Conservation (phyloP, 805 yeast species). For the Cephaloascus fragrans region DNA sequence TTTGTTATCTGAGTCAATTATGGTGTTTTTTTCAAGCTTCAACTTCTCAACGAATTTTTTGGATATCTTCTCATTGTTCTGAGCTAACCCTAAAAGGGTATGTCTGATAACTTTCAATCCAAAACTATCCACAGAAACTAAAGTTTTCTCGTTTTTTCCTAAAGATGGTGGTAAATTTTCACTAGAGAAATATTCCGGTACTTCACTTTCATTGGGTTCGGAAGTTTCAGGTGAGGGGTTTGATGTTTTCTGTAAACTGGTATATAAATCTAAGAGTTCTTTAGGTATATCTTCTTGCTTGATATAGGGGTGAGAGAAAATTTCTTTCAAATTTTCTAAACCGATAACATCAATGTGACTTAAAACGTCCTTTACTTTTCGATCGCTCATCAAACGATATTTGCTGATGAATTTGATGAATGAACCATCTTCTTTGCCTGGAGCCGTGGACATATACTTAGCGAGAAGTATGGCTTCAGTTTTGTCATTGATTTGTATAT, state of each 20-base stretch:
- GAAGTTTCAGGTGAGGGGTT: not conserved
- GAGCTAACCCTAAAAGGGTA: slow-evolving; percentile 40
- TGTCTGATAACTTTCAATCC: slow-evolving; percentile 76
- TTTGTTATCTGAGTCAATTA: slow-evolving; percentile 5
- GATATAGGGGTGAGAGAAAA: slow-evolving; percentile 15
- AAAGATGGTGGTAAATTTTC: slow-evolving; percentile 22
- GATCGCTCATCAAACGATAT: slow-evolving; percentile 9
- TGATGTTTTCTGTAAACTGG: slow-evolving; percentile 12
- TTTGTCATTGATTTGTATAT: slow-evolving; percentile 36
- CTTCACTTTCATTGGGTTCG: slow-evolving; percentile 2
- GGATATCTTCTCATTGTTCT: slow-evolving; percentile 9
- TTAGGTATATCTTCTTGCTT: slow-evolving; percentile 20
- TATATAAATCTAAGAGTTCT: slow-evolving; percentile 20
- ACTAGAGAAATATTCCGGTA: not conserved
- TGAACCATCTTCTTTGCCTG: slow-evolving; percentile 3
- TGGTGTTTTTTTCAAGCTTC: not conserved
- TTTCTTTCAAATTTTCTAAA: slow-evolving; percentile 29
- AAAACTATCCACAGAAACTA: slow-evolving; percentile 62
- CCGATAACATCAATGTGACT: slow-evolving; percentile 45
- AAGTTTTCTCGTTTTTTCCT: slow-evolving; percentile 42
- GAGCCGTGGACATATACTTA: slow-evolving; percentile 14
- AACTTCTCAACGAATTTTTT: slow-evolving; percentile 4
- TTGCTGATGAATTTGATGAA: slow-evolving; percentile 1
- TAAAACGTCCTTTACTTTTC: slow-evolving; percentile 19
- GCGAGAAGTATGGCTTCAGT: slow-evolving; percentile 53